phyloP scores from a whole-genome alignment of 2,329 filamentous ascomycete genomes.

The Cladosporium sp. region DNA sequence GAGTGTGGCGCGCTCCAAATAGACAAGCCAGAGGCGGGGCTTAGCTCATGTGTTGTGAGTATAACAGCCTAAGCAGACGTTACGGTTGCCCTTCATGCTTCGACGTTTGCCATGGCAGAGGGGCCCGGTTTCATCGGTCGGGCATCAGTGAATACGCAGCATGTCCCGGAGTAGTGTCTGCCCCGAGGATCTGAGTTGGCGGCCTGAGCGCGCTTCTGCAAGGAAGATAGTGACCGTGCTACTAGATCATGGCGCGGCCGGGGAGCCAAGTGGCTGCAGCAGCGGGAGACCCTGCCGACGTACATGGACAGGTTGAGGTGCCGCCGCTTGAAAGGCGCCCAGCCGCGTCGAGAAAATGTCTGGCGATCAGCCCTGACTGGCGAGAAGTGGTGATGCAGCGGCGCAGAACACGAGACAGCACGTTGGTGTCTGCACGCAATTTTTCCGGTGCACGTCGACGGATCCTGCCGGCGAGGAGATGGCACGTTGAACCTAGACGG shows the following conservation, averaged over 20 bases:
- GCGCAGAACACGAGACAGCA: not conserved
- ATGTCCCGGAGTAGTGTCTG: slow-evolving; percentile 18
- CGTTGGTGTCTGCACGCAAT: not conserved
- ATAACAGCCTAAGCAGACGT: not conserved
- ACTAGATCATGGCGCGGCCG: slow-evolving; percentile 18
- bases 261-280: slow-evolving; percentile 18
- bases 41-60: not conserved
- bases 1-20: slow-evolving; percentile 1
- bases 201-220: slow-evolving; percentile 14
- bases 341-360: not conserved
- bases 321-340: slow-evolving; percentile 1
- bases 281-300: slow-evolving; percentile 18
- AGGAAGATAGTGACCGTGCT: slow-evolving; percentile 17
- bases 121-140: slow-evolving; percentile 8
- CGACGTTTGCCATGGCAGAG: slow-evolving; percentile 7
- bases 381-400: not conserved
- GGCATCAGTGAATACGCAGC: slow-evolving; percentile 14
- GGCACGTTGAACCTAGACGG: not conserved
- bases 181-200: slow-evolving; percentile 19
- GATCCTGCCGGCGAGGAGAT: not conserved
- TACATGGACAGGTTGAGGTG: slow-evolving; percentile 9
- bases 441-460: not conserved
- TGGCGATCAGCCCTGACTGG: slow-evolving; percentile 4
- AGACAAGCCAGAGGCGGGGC: slow-evolving; percentile 9
- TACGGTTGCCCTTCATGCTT: not conserved